Base-by-base conservation (phyloP, 441 rosid species). In the Euphorbia schlechtendalii region DNA sequence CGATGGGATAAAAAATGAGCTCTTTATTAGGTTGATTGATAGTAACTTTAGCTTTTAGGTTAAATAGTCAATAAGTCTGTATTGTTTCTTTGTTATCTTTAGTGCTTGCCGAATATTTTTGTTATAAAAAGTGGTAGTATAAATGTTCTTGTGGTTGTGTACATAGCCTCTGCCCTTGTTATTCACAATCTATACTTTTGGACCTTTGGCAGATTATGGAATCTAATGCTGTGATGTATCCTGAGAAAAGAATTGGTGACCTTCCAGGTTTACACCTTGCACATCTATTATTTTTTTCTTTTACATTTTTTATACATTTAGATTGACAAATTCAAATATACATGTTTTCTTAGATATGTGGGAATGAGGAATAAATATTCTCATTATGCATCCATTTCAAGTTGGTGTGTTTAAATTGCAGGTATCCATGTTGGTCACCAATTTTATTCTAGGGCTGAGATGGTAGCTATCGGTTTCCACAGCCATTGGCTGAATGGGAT, bases 401-500 rank as follows among this genome's bases (percentile, higher is more conserved):
- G 40, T 36, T 46, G 25, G 24, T 13, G 71, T 59, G 34, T 59
- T 45, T 63, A 48, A 57, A 55, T 81, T 72, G 53, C 73, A 92
- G 98, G 98, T 62, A 76, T 92, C 70, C 69, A 74, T 25, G 92
- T 87, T 63, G 96, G 98, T 28, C 92, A 89, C 66, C 90, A 74
- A 32, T 92, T 92, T 63, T 92, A 78, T 66, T 92, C 96, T 61
- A 80, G 98, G 66, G 92, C 95, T 58, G 95, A 87, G 80, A 92
- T 92, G 96, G 86, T 80, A 57, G 96, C 75, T 18, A 79, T 89
- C 59, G 98, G 98, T 63, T 78, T 92, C 63, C 98, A 89, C 67
- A 75, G 81, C 71, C 98, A 92, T 56, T 92, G 95, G 96, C 74
- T 92, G 78, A 89, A 89, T 78, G 96, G 96, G 43, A 92, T 89